These are phyloP conservation scores for Ceratocystiopsis minuta DNA, from an alignment of 2,329 filamentous ascomycete genomes.

Conservation along the genomic window DNA sequence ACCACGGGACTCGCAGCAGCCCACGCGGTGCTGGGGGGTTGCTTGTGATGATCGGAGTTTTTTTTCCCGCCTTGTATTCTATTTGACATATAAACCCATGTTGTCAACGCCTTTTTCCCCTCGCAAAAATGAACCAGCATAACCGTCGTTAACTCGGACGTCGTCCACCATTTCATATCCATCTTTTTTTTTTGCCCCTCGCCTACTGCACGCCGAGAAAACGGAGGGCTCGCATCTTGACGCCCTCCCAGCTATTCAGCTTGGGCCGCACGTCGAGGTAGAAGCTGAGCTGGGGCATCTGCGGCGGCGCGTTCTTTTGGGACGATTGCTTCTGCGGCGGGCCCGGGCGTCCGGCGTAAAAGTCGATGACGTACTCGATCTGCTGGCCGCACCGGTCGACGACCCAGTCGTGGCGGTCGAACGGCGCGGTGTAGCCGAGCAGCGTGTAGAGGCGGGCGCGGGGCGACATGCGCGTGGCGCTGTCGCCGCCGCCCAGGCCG, in stretches of 20 bases:
- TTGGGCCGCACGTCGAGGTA: constrained; percentile 53
- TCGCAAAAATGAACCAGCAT: too few species aligned
- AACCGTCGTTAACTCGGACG: too few species aligned
- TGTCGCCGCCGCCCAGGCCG: constrained; percentile 32
- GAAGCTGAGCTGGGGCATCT: constrained; percentile 31
- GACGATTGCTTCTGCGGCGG: constrained; percentile 21
- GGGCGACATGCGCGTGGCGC: constrained; percentile 48
- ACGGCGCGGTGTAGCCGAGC: constrained; percentile 77
- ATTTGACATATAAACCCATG: too few species aligned
- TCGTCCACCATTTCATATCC: too few species aligned
- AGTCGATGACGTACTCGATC: constrained; percentile 95
- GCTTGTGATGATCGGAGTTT: too few species aligned
- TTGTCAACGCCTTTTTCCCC: too few species aligned
- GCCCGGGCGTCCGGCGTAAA: constrained; percentile 57
- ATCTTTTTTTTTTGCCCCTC: too few species aligned
- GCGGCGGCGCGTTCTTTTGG: constrained; percentile 12
- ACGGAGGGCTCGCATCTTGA: constrained; percentile 44
- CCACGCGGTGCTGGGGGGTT: too few species aligned
- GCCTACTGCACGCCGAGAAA: constrained; percentile 29
- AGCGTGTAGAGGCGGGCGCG: constrained; percentile 66
- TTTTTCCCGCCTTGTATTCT: too few species aligned
- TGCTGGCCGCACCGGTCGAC: constrained; percentile 75
- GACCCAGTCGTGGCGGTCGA: constrained; percentile 95
- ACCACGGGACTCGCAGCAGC: too few species aligned
- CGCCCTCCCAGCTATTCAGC: constrained; percentile 48